Evolutionary conservation across 2,329 filamentous ascomycete species (phyloP).

Genomic region (Colletotrichum somersetense): DNA sequence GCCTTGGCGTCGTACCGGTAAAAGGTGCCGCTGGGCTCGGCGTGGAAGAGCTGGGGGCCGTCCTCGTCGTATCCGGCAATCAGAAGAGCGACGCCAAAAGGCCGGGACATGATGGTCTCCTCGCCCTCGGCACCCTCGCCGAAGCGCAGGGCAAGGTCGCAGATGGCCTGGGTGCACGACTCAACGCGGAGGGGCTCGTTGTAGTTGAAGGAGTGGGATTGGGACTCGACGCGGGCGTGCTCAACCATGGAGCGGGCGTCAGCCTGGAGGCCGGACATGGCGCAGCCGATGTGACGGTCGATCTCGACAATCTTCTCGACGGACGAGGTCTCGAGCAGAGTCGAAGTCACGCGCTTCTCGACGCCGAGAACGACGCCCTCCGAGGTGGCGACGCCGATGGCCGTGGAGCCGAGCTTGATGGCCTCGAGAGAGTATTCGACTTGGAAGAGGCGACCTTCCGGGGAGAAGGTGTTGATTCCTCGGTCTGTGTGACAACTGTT

Average conservation of each 20-base stretch:
- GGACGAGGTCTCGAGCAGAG: conserved; percentile 95
- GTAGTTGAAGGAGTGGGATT: conserved; percentile 98
- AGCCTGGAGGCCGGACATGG: conserved; percentile 97
- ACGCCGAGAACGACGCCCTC: conserved; percentile 97
- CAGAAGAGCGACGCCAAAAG: conserved; percentile 95
- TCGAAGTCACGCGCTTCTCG: conserved; percentile 98
- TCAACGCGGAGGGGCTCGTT: conserved; percentile 94
- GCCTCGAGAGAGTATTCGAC: conserved; percentile 99
- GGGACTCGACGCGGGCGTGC: conserved; percentile 96
- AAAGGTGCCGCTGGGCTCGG: conserved; percentile 97
- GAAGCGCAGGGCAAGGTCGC: conserved; percentile 94
- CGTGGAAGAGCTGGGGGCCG: conserved; percentile 96
- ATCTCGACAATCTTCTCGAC: conserved; percentile 99
- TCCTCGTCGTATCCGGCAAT: conserved; percentile 98
- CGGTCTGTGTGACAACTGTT: conserved; percentile 34
- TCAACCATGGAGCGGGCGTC: conserved; percentile 98
- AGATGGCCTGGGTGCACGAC: conserved; percentile 99
- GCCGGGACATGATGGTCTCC: conserved; percentile 98
- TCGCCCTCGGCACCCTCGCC: conserved; percentile 97
- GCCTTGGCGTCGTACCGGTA: conserved; percentile 99
- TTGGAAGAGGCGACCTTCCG: conserved; percentile 99
- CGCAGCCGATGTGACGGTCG: conserved; percentile 97
- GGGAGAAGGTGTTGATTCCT: conserved; percentile 85
- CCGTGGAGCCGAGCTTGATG: conserved; percentile 98
- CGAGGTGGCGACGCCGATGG: conserved; percentile 96